Conservation (phyloP, 371 early-diverging fungal species). For the Conidiobolus incongruus region DNA sequence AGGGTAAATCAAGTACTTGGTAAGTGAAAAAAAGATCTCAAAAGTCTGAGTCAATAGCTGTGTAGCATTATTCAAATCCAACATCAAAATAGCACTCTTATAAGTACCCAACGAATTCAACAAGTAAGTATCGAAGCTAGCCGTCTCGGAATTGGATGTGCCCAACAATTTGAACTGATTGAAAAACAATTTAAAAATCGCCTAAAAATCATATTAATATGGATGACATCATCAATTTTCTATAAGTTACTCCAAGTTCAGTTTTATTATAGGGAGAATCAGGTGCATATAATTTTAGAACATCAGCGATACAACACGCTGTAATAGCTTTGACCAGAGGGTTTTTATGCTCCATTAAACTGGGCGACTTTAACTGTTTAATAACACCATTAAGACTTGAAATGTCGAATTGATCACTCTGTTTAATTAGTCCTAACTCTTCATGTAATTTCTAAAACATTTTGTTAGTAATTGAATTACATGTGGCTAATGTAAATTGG, state of each 20-base stretch:
- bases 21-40: slow-evolving; percentile 26
- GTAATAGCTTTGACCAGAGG: slow-evolving; percentile 31
- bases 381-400: too few relatives aligned
- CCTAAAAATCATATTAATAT: not conserved
- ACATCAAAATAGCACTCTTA: slow-evolving; percentile 53
- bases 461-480: too few relatives aligned
- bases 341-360: too few relatives aligned
- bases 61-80: slow-evolving; percentile 38
- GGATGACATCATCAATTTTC: not conserved
- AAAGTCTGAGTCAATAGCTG: slow-evolving; percentile 40
- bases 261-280: slow-evolving; percentile 60
- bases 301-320: slow-evolving; percentile 78
- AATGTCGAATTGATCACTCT: too few relatives aligned
- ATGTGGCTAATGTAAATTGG: too few relatives aligned
- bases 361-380: too few relatives aligned
- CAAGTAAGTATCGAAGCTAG: slow-evolving; percentile 27
- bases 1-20: slow-evolving; percentile 17
- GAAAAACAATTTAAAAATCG: not conserved
- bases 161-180: not conserved
- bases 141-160: not conserved
- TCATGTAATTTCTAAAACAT: too few relatives aligned
- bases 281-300: slow-evolving; percentile 78
- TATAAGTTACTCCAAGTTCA: slow-evolving; percentile 33
- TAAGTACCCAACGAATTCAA: slow-evolving; percentile 70
- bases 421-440: too few relatives aligned